Conservation (phyloP, 2,329 filamentous ascomycete species). For the Colletotrichum chlorophyti region DNA sequence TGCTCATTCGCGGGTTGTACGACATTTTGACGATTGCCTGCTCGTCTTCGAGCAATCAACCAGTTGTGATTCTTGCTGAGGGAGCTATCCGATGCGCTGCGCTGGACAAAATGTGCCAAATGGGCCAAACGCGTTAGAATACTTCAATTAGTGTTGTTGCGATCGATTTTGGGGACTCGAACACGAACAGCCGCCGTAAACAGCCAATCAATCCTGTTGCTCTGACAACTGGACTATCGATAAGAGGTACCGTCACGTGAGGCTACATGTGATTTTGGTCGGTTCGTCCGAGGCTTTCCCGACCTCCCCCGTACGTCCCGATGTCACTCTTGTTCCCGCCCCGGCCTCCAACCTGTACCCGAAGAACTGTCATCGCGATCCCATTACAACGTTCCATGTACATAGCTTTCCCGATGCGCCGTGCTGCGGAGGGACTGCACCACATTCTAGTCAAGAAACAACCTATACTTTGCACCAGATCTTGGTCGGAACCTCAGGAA, state of each 20-base stretch:
- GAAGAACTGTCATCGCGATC: no score
- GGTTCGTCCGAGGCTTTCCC: no score
- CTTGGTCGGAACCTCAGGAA: slow-evolving; percentile 1
- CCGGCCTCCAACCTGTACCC: no score
- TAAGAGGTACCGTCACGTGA: neutral
- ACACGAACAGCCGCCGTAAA: slow-evolving; percentile 13
- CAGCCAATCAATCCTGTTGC: slow-evolving; percentile 16
- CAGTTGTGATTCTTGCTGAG: neutral
- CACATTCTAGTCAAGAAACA: no score
- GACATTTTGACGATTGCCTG: slow-evolving; percentile 50
- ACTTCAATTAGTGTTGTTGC: neutral
- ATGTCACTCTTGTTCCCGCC: no score
- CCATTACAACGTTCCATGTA: neutral
- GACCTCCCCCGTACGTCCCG: no score
- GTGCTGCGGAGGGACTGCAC: no score
- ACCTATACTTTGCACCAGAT: neutral
- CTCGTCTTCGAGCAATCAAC: neutral
- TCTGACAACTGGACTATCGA: slow-evolving; percentile 21
- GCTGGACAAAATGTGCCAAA: neutral
- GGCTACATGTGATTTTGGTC: no score
- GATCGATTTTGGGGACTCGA: neutral
- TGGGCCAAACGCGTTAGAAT: no score
- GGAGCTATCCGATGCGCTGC: neutral
- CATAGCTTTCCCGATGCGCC: no score
- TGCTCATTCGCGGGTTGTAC: slow-evolving; percentile 67